Evolutionary conservation across 192 early-diverging fungal genomes (phyloP).

Genomic region (Phycomyces nitens): DNA sequence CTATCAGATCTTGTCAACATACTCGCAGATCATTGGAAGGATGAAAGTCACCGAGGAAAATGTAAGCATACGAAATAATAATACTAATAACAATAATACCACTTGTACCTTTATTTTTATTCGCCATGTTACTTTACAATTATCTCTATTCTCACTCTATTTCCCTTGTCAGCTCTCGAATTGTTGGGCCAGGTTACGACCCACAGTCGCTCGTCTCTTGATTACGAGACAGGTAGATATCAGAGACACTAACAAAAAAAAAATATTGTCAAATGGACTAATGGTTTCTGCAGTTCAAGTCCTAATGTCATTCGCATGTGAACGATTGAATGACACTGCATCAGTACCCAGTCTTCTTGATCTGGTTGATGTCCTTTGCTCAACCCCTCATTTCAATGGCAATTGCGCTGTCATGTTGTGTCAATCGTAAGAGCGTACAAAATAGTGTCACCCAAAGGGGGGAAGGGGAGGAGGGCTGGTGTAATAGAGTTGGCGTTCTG

Average conservation of each 20-base stretch:
- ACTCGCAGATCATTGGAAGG: conserved; percentile 4
- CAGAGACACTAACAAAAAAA: neutral
- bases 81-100: no score
- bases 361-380: neutral
- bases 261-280: neutral
- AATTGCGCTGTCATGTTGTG: neutral
- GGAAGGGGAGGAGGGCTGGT: no score
- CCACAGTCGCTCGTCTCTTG: conserved; percentile 10
- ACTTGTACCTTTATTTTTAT: no score
- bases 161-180: conserved; percentile 9
- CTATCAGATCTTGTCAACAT: conserved; percentile 6
- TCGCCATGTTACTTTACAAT: no score
- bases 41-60: conserved; percentile 1
- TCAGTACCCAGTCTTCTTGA: neutral
- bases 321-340: neutral
- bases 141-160: no score
- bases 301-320: neutral
- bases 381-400: neutral
- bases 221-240: conserved; percentile 7
- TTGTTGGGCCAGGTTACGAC: conserved; percentile 10
- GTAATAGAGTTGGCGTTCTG: no score
- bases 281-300: neutral
- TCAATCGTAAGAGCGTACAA: neutral
- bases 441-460: no score
- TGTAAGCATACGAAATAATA: no score